These are phyloP conservation scores for Candida pini DNA, from an alignment of 805 yeast species.

Conservation along the genomic window DNA sequence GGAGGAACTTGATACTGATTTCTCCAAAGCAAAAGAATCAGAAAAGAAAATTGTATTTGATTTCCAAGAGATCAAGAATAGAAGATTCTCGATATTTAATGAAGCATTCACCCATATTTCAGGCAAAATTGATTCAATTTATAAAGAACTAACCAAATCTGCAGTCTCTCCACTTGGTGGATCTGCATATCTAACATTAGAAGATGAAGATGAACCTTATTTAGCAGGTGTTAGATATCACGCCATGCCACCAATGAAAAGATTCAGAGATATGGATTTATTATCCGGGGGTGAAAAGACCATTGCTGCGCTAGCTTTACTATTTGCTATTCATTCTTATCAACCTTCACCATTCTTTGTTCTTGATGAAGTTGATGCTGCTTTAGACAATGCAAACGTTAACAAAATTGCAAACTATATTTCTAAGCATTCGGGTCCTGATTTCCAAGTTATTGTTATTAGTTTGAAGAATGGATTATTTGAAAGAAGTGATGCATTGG, in stretches of 20 bases:
- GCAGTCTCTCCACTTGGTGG: constrained; percentile 78
- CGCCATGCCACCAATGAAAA: constrained; percentile 94
- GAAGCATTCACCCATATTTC: constrained; percentile 75
- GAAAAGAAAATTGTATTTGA: constrained; percentile 50
- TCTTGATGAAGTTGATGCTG: constrained; percentile 97
- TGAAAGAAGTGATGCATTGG: constrained; percentile 84
- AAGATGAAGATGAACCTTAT: constrained; percentile 88
- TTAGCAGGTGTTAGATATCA: constrained; percentile 78
- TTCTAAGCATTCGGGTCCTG: constrained; percentile 63
- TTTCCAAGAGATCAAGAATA: constrained; percentile 54
- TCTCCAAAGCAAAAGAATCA: constrained; percentile 50
- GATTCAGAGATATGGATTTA: constrained; percentile 88
- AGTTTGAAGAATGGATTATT: constrained; percentile 82
- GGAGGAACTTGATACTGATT: constrained; percentile 58
- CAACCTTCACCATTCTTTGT: constrained; percentile 96
- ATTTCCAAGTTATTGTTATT: constrained; percentile 87
- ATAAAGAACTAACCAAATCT: constrained; percentile 79
- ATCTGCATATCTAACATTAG: constrained; percentile 82
- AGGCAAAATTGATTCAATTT: constrained; percentile 63
- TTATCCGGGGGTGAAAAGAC: constrained; percentile 97
- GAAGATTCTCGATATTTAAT: constrained; percentile 60
- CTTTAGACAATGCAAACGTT: constrained; percentile 86
- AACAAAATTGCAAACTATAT: constrained; percentile 83
- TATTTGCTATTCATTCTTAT: constrained; percentile 85
- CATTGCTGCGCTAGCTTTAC: constrained; percentile 87